Percentiles rank a stretch among this genome's conserved stretches.
Conservation (phyloP, 345 rosid species). For the Brassica incana region DNA sequence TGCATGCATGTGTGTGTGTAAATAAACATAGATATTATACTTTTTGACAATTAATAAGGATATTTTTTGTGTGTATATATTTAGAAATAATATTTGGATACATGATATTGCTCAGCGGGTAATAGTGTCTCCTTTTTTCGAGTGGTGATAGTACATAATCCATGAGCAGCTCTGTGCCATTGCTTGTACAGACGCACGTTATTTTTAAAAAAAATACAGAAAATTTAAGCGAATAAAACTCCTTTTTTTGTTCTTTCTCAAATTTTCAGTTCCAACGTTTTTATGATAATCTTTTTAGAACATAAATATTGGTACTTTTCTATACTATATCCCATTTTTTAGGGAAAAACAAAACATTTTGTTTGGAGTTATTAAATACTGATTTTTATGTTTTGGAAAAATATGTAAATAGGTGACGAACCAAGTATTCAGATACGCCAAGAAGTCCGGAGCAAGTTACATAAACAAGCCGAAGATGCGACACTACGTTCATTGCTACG, state of each 20-base stretch:
- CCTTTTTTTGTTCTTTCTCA: not conserved
- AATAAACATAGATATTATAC: not conserved
- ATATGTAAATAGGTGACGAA: constrained; percentile 70
- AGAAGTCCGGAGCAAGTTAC: constrained; percentile 90
- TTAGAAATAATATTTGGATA: not conserved
- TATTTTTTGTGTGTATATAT: not conserved
- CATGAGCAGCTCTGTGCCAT: constrained; percentile 44
- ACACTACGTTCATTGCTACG: constrained; percentile 97
- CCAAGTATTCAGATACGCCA: constrained; percentile 92
- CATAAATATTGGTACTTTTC: not conserved
- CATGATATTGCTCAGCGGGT: constrained; percentile 30
- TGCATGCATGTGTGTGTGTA: constrained; percentile 16
- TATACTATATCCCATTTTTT: not conserved
- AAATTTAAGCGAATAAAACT: not conserved
- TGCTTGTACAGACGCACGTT: constrained; percentile 36
- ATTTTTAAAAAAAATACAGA: constrained; percentile 3
- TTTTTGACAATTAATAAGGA: constrained; percentile 2
- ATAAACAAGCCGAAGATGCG: constrained; percentile 99
- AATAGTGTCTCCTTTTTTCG: constrained; percentile 27
- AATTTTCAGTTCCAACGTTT: not conserved
- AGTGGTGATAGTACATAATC: constrained; percentile 38
- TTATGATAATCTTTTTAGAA: not conserved
- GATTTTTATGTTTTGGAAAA: not conserved
- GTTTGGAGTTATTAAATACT: not conserved
- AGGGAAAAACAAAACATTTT: not conserved